Evolutionary conservation across 371 early-diverging fungal species (phyloP), one percentile per base, ranked within the genome.

Genomic region (Cokeromyces recurvatus): DNA sequence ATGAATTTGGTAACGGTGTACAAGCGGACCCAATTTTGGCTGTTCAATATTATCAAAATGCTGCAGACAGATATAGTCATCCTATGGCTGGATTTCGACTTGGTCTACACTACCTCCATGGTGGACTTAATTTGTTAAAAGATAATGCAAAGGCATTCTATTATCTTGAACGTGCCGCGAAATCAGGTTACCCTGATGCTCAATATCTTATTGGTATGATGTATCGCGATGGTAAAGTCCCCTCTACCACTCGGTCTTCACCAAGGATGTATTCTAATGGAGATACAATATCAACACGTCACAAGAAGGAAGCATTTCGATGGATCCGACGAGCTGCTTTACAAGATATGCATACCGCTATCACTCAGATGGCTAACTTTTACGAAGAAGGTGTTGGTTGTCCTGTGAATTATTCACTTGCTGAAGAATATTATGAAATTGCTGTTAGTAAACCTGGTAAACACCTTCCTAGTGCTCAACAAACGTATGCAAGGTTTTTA

Each of bases 381-480:
- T 89, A 82, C 47, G 78, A 83, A 24, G 68, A 87, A 48, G 91
- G 90, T 7, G 57, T 83, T 23, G 88, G 90, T 17, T 74, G 84
- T 5, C 56, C 71, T 15, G 57, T 70, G 38, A 74, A 84, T 43
- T 32, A 49, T 16, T 41, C 46, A 3, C 46, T 62, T 9, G 81
- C 84, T 1, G 48, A 62, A 6, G 70, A 82, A 43, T 90, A 86
- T 69, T 93, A 90, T 68, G 76, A 72, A 41, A 59, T 66, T 23
- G 78, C 82, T 4, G 74, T 84, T 2, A 66, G 55, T 7, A 64
- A 55, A 9, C 68, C 64, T 24, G 68, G 70, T 35, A 46, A 62
- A 14, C 70, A 69, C 19, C 55, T 61, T 9, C 47, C 56, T n/a
- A 51, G 53, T 43, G 82, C 84, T 21, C 74, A 76, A 47, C 47